A percentile compares a stretch with the other conserved stretches of the same genome.
These are phyloP conservation scores for Monilinia polystroma DNA, from an alignment of 2,329 filamentous ascomycete species.

Conservation along the genomic window DNA sequence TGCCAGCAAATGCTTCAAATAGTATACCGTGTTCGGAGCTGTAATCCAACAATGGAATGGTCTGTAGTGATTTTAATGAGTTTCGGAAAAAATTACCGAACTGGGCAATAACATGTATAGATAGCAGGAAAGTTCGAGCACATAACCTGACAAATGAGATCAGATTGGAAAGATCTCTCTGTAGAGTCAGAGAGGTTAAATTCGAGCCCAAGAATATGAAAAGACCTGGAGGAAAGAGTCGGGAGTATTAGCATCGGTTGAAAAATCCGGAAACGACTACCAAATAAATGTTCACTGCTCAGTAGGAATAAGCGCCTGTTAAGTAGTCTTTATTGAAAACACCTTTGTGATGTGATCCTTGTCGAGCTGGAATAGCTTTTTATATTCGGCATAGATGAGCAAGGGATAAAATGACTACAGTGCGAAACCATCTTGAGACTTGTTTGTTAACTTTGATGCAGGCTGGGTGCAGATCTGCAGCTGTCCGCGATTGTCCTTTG, in stretches of 20 bases:
- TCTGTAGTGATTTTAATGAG: constrained; percentile 3
- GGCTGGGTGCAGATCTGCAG: not conserved
- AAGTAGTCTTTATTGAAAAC: not conserved
- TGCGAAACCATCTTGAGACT: constrained; percentile 1
- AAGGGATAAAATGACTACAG: not conserved
- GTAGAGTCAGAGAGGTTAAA: not conserved
- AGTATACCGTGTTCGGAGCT: too few species aligned
- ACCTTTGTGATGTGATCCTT: not conserved
- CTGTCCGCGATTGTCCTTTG: not conserved
- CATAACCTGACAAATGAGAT: not conserved
- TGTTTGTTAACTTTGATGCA: not conserved
- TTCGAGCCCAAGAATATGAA: not conserved
- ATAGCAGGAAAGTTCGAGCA: constrained; percentile 1
- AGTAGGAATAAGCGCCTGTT: not conserved
- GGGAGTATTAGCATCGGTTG: not conserved
- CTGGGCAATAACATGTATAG: not conserved
- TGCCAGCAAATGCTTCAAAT: not conserved
- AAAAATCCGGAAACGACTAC: not conserved
- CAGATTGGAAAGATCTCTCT: not conserved
- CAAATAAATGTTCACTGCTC: not conserved
- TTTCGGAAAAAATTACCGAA: constrained; percentile 6
- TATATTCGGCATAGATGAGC: not conserved
- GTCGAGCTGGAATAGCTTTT: not conserved
- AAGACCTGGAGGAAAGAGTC: not conserved
- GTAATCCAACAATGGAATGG: too few species aligned